Evolutionary conservation across 1,284 basidiomycete genomes (phyloP).

Genomic region (Rhodotorula sp.): DNA sequence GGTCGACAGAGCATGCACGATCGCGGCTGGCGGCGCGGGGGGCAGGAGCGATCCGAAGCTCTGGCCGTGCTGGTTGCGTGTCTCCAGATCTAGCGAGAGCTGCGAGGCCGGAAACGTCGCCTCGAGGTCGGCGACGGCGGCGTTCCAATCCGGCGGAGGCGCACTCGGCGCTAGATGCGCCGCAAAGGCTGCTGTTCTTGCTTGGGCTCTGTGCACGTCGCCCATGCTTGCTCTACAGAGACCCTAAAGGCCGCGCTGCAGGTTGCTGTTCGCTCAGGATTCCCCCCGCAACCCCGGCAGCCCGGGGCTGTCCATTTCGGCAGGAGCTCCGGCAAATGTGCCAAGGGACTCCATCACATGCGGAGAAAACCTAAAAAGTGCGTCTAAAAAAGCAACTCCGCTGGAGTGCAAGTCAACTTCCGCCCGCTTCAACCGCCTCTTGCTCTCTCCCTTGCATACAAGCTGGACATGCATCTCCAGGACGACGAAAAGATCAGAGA

Average conservation of each 20-base stretch:
- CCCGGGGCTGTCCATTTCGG: too few relatives aligned
- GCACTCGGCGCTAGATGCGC: background rate
- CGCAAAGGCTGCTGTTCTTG: too few relatives aligned
- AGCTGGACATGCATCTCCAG: background rate
- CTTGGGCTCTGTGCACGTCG: too few relatives aligned
- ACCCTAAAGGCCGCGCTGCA: too few relatives aligned
- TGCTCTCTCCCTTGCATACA: background rate
- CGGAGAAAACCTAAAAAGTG: too few relatives aligned
- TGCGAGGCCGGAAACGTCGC: constrained; percentile 17
- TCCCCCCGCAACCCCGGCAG: too few relatives aligned
- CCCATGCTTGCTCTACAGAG: too few relatives aligned
- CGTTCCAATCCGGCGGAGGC: constrained; percentile 2
- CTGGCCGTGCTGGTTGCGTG: constrained; percentile 14
- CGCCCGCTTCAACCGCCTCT: background rate
- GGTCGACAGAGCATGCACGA: constrained; percentile 27
- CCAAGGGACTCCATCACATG: too few relatives aligned
- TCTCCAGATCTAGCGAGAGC: constrained; percentile 26
- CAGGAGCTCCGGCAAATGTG: too few relatives aligned
- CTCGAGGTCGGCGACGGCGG: constrained; percentile 11
- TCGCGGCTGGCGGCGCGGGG: constrained; percentile 14
- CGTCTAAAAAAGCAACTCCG: too few relatives aligned
- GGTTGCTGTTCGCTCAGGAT: too few relatives aligned
- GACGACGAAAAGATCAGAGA: background rate
- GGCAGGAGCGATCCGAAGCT: constrained; percentile 23
- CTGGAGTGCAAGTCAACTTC: too few relatives aligned